These are phyloP conservation scores for Coleophoma cylindrospora DNA, from an alignment of 2,329 filamentous ascomycete genomes.

Conservation along the genomic window DNA sequence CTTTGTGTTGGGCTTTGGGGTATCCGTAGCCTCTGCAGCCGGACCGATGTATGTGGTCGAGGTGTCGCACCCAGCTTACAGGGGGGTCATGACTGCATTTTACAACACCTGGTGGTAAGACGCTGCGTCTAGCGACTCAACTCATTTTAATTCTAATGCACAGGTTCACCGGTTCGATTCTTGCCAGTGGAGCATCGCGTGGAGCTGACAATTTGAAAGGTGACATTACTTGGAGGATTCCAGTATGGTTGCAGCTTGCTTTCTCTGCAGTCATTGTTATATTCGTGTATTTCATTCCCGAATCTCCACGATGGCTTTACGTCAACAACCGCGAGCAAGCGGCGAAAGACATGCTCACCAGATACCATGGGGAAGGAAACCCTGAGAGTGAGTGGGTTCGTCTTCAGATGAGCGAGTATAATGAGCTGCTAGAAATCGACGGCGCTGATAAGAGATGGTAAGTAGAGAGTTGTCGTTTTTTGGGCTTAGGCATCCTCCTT, in stretches of 20 bases:
- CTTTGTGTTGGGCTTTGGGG: slow-evolving; percentile 54
- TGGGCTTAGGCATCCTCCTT: too few species aligned
- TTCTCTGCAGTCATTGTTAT: slow-evolving; percentile 43
- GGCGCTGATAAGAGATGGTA: slow-evolving; percentile 47
- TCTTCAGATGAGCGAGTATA: slow-evolving; percentile 42
- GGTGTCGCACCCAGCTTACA: slow-evolving; percentile 37
- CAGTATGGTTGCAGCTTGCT: slow-evolving; percentile 46
- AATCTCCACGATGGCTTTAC: slow-evolving; percentile 39
- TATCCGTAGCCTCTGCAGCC: slow-evolving; percentile 37
- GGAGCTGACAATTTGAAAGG: slow-evolving; percentile 38
- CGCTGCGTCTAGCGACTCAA: neutral
- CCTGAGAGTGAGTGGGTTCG: slow-evolving; percentile 44
- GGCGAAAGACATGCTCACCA: slow-evolving; percentile 35
- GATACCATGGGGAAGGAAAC: slow-evolving; percentile 47
- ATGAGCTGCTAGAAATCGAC: slow-evolving; percentile 42
- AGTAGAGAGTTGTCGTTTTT: too few species aligned
- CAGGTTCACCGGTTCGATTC: slow-evolving; percentile 46
- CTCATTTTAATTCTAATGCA: slow-evolving; percentile 20
- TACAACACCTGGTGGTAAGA: slow-evolving; percentile 23
- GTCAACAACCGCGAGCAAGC: slow-evolving; percentile 32
- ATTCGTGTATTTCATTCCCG: slow-evolving; percentile 38
- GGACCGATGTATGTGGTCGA: slow-evolving; percentile 41
- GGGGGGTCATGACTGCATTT: slow-evolving; percentile 32
- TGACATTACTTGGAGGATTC: slow-evolving; percentile 38
- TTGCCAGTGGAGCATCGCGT: slow-evolving; percentile 46